Conservation (phyloP, 257 asterid genomes). For the Petrea volubilis region DNA sequence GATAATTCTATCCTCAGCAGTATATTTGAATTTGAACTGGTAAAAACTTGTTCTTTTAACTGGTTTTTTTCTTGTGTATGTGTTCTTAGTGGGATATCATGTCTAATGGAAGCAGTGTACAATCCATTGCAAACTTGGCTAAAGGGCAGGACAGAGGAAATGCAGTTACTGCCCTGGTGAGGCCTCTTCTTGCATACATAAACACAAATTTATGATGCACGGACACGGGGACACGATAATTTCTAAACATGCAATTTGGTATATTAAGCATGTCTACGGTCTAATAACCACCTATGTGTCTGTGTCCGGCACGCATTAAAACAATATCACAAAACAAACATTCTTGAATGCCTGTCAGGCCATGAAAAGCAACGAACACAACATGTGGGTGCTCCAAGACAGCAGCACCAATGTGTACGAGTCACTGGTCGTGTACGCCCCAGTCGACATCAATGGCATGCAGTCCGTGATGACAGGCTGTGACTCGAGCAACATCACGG, state of each 20-base stretch:
- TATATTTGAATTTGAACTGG: background rate
- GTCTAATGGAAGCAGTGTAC: conserved; percentile 55
- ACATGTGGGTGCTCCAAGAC: conserved; percentile 78
- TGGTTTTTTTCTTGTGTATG: conserved; percentile 4
- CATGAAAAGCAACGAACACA: conserved; percentile 43
- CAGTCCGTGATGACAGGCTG: conserved; percentile 81
- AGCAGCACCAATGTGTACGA: conserved; percentile 61
- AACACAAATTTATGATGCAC: too few relatives aligned
- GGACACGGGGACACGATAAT: too few relatives aligned
- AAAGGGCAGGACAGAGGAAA: conserved; percentile 87
- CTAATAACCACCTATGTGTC: too few relatives aligned
- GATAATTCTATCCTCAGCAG: background rate
- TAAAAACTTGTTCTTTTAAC: background rate
- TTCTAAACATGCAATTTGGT: too few relatives aligned
- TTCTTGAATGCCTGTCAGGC: conserved; percentile 49
- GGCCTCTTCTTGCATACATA: conserved; percentile 16
- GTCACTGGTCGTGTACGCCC: conserved; percentile 70
- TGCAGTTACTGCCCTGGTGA: conserved; percentile 69
- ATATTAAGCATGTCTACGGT: too few relatives aligned
- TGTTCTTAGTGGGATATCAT: conserved; percentile 80
- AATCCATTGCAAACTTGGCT: conserved; percentile 63
- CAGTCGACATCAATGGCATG: conserved; percentile 66
- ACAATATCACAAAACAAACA: too few relatives aligned
- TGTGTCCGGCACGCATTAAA: too few relatives aligned
- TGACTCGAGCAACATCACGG: conserved; percentile 67